Conservation (phyloP, 805 yeast genomes). For the Candida nemodendra region DNA sequence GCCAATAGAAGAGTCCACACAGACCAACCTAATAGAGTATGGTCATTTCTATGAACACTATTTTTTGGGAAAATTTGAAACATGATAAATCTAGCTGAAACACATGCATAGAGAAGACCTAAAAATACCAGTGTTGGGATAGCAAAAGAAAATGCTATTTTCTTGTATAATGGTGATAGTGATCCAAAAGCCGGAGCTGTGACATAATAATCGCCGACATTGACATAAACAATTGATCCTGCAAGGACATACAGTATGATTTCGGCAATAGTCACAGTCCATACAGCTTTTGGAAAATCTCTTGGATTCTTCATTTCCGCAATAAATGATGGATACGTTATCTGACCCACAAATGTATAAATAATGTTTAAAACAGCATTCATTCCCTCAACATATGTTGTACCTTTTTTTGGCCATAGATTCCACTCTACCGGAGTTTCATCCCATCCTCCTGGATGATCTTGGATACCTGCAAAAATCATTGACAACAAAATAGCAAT, state of each 20-base stretch:
- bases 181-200: conserved; percentile 63
- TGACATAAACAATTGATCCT: conserved; percentile 58
- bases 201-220: conserved; percentile 53
- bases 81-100: conserved; percentile 52
- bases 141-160: conserved; percentile 58
- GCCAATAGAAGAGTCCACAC: conserved; percentile 47
- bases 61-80: conserved; percentile 41
- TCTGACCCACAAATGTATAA: conserved; percentile 64
- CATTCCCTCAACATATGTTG: conserved; percentile 55
- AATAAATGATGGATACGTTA: conserved; percentile 61
- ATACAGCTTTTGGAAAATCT: conserved; percentile 57
- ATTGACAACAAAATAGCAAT: conserved; percentile 52
- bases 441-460: conserved; percentile 43
- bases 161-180: conserved; percentile 44
- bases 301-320: conserved; percentile 56
- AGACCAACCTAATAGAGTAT: conserved; percentile 52
- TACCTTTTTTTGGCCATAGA: conserved; percentile 51
- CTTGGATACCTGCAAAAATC: conserved; percentile 52
- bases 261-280: conserved; percentile 50
- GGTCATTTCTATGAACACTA: conserved; percentile 44
- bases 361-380: conserved; percentile 57
- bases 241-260: conserved; percentile 49
- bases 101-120: conserved; percentile 55
- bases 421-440: conserved; percentile 41
- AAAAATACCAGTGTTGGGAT: conserved; percentile 57